Conservation (phyloP, 345 rosid genomes). For the Rubroshorea leprosula region DNA sequence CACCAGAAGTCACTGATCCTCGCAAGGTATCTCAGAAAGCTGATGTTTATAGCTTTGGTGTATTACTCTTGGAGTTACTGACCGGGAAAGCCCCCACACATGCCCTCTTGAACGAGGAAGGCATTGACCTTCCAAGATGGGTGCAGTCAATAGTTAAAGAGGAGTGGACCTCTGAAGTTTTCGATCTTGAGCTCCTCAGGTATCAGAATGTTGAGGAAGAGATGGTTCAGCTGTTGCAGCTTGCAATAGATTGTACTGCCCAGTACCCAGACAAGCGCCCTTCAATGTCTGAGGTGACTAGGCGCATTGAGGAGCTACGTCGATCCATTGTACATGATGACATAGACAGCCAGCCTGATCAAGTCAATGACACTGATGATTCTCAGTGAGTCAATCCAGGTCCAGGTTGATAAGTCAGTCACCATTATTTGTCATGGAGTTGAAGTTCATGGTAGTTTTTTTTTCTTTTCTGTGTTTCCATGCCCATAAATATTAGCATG, state of each 20-base stretch:
- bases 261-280: conserved; percentile 84
- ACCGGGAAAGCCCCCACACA: conserved; percentile 91
- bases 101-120: conserved; percentile 79
- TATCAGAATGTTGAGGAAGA: conserved; percentile 70
- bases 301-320: conserved; percentile 48
- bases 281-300: conserved; percentile 53
- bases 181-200: conserved; percentile 82
- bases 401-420: conserved; percentile 5
- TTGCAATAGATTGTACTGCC: conserved; percentile 76
- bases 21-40: conserved; percentile 89
- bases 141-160: conserved; percentile 80
- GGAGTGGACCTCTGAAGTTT: conserved; percentile 40
- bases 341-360: conserved; percentile 24
- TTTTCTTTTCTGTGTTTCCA: background rate
- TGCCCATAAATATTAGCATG: conserved; percentile 19
- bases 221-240: conserved; percentile 81
- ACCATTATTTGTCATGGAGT: background rate
- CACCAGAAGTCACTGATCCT: conserved; percentile 92
- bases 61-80: conserved; percentile 71
- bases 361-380: conserved; percentile 19
- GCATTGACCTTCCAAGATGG: conserved; percentile 94
- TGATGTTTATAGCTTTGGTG: conserved; percentile 93
- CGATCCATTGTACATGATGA: conserved; percentile 24
- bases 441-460: background rate
- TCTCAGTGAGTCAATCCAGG: conserved; percentile 25